Evolutionary conservation across 2,329 filamentous ascomycete genomes (phyloP).

Genomic region (Chaetomiaceae sp.): DNA sequence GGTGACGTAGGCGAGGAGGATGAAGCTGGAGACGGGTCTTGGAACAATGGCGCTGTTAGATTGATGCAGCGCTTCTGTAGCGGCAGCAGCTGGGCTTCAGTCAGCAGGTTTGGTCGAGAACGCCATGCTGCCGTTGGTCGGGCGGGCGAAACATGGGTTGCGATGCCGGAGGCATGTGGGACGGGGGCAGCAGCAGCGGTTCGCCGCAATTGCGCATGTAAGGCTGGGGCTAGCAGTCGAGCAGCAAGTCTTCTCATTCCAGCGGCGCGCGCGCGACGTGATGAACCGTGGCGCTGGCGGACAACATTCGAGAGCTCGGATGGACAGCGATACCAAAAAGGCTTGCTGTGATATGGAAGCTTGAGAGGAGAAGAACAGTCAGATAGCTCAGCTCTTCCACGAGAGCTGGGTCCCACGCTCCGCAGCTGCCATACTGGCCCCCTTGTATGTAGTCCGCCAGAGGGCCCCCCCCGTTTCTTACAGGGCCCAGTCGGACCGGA

Average conservation of each 20-base stretch:
- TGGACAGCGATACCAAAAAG: background rate
- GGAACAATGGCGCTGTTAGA: background rate
- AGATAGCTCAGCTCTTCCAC: no score
- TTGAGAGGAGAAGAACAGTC: no score
- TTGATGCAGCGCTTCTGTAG: slow-evolving; percentile 3
- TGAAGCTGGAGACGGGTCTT: background rate
- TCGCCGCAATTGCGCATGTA: slow-evolving; percentile 17
- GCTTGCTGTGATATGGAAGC: background rate
- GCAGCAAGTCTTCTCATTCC: slow-evolving; percentile 44
- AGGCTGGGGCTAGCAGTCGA: slow-evolving; percentile 32
- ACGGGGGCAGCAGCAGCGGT: slow-evolving; percentile 6
- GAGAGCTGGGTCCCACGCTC: no score
- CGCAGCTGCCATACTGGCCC: no score
- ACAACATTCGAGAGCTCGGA: slow-evolving; percentile 24
- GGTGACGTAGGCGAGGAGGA: background rate
- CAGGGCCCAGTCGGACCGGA: no score
- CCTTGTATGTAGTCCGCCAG: no score
- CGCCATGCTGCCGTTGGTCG: background rate
- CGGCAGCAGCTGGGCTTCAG: background rate
- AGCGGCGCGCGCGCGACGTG: slow-evolving; percentile 31
- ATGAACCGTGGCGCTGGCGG: slow-evolving; percentile 23
- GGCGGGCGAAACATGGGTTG: background rate
- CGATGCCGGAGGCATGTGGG: slow-evolving; percentile 6
- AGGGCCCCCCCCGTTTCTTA: no score
- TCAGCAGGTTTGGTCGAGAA: background rate